phyloP scores from a whole-genome alignment of 805 yeast species.

The Starmerella potacharoeniae region DNA sequence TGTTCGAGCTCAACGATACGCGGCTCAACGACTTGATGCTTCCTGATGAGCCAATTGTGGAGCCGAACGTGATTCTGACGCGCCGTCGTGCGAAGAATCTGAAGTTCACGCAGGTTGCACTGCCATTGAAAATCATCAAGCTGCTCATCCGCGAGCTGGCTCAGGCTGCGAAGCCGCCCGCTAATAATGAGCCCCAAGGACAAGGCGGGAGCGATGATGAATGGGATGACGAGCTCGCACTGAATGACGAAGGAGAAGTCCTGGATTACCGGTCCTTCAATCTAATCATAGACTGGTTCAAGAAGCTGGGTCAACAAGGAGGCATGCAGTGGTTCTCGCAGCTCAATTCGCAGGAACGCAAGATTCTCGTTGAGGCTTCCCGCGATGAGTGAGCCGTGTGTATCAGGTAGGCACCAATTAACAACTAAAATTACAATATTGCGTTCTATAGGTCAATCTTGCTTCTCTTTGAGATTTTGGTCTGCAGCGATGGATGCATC shows the following conservation, averaged over 20 bases:
- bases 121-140: constrained; percentile 60
- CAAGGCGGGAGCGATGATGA: constrained; percentile 31
- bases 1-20: constrained; percentile 49
- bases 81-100: constrained; percentile 66
- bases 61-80: constrained; percentile 58
- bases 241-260: constrained; percentile 21
- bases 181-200: constrained; percentile 11
- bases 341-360: constrained; percentile 16
- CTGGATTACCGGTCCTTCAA: constrained; percentile 21
- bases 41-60: constrained; percentile 57
- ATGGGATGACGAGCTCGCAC: constrained; percentile 30
- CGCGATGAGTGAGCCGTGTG: not conserved
- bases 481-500: not conserved
- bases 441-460: not conserved
- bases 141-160: constrained; percentile 57
- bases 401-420: not conserved
- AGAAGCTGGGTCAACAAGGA: constrained; percentile 15
- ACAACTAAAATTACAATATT: not conserved
- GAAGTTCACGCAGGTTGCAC: constrained; percentile 54
- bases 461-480: not conserved
- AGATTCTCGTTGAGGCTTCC: constrained; percentile 9
- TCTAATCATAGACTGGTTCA: constrained; percentile 25
- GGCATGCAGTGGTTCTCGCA: constrained; percentile 16
- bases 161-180: constrained; percentile 40
- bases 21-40: constrained; percentile 45